A percentile compares a stretch with the other conserved stretches of the same genome.
These are phyloP conservation scores for Hypoxylon sp. DNA, from an alignment of 2,329 filamentous ascomycete species.

Conservation along the genomic window DNA sequence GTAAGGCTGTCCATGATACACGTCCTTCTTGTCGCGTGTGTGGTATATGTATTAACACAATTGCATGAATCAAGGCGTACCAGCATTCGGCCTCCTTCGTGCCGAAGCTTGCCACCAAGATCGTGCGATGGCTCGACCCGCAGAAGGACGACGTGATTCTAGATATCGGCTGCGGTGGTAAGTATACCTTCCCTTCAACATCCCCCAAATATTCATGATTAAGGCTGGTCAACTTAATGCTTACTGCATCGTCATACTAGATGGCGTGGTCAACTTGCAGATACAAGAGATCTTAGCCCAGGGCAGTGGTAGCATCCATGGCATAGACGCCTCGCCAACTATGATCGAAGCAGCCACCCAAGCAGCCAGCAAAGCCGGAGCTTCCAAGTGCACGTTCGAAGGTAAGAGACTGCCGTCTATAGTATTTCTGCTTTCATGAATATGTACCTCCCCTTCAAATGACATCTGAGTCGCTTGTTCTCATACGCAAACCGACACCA, in stretches of 20 bases:
- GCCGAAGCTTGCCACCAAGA: constrained; percentile 71
- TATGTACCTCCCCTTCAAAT: background rate
- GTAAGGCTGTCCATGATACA: constrained; percentile 42
- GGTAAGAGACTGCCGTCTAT: constrained; percentile 50
- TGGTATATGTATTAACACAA: constrained; percentile 11
- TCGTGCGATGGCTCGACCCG: constrained; percentile 71
- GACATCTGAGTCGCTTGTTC: background rate
- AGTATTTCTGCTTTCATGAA: background rate
- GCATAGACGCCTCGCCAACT: constrained; percentile 69
- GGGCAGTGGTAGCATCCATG: constrained; percentile 66
- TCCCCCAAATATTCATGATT: background rate
- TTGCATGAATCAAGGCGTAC: constrained; percentile 64
- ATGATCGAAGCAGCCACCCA: constrained; percentile 70
- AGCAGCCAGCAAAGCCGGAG: constrained; percentile 55
- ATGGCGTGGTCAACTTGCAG: constrained; percentile 71
- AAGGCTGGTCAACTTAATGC: background rate
- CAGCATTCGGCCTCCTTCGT: constrained; percentile 74
- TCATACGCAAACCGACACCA: background rate
- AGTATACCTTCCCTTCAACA: constrained; percentile 36
- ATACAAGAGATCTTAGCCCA: constrained; percentile 63
- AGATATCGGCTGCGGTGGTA: constrained; percentile 75
- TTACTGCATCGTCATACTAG: constrained; percentile 53
- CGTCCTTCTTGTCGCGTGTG: background rate
- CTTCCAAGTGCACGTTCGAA: constrained; percentile 61
- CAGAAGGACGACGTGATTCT: constrained; percentile 71